Evolutionary conservation across 768 basidiomycete species (phyloP), one percentile per base, ranked within the genome.

Genomic region (Cystobasidium onofrii): DNA sequence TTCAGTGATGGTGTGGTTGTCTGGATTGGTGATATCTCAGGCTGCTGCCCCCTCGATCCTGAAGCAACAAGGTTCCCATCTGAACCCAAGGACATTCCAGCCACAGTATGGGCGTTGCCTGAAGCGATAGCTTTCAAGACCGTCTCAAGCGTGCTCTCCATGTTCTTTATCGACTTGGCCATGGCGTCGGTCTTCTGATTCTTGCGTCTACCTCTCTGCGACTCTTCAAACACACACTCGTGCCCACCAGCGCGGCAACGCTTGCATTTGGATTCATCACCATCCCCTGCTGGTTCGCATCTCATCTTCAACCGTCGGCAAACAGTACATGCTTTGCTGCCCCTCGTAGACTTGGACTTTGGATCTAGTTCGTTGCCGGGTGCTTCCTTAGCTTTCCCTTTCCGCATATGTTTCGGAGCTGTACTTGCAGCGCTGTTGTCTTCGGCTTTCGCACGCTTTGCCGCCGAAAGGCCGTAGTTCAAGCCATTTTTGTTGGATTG

Each of bases 211-310:
- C 96, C 96, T 61, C 96, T 86, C 80, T 97, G 94, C 1, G 90
- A 92, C 80, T 97, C 95, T 82, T 98, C 93, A 76, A 99, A 98
- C 54, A 96, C 86, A 79, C 96, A 99, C 77, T 95, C 91, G 78
- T 94, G 80, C 1, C 77, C 77, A 0, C 80, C 79, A 27, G 78
- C 72, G 65, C 77, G 78, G 75, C 92, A 96, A 25, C 92, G 88
- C 79, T 92, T 94, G 83, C 92, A 96, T 0, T 92, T 91, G 0
- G 90, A 90, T 0, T 92, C 92, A 46, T 92, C 73, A 80, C 93
- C 92, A 1, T 90, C 91, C 1, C 71, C 77, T 17, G 39, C 46
- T 15, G 72, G 62, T 15, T 76, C 75, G 41, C 78, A 79, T 10
- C 75, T 13, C 78, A 79, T 79, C 76, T 77, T 74, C 62, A 76